Base-by-base conservation (phyloP, 257 asterid genomes). In the Primulina eburnea region DNA sequence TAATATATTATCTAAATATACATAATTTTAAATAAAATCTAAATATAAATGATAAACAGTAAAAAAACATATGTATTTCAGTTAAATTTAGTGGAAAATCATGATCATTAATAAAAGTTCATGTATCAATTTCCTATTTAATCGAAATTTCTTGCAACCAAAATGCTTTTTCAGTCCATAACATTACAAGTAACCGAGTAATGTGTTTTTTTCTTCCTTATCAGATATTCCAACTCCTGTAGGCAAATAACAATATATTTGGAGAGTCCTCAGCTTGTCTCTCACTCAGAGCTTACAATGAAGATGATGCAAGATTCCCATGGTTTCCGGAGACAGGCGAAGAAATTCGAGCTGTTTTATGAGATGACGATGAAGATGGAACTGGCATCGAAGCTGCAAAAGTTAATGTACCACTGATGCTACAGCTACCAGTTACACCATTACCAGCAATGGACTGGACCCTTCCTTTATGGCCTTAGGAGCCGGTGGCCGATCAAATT, bases 381-480 rank as follows among this genome's bases (percentile, higher is more conserved):
- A 79, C 72, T 17, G 85, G 88, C 78, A 79, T 77, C 8, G 90
- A 87, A 52, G 89, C 65, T 7, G 86, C 88, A 64, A 78, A 71
- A 0, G 84, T 83, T 35, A 91, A 90, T 40, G 76, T 73, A 20
- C 80, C 85, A 16, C 4, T 28, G 30, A 28, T 28, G 29, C 29
- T 28, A 28, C 29, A 1, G 4, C 92, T 86, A 17, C 77, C 76
- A 0, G 78, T 81, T 9, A 77, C 73, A 56, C 90, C 82, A 30
- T 77, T 67, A 5, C 90, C 85, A n/a, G 80, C 57, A 6, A 79
- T 53, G 20, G 88, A 83, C 28, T 53, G 20, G 88, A 83, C 28
- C 87, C 94, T 65, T 88, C 97, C 0, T 73, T 67, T 9, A 29
- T 76, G 20, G 84, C 80, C 82, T 82, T 90, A 33, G 92, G 96